phyloP scores from a whole-genome alignment of 352 stramenopile species.

The Phytophthora capsici region DNA sequence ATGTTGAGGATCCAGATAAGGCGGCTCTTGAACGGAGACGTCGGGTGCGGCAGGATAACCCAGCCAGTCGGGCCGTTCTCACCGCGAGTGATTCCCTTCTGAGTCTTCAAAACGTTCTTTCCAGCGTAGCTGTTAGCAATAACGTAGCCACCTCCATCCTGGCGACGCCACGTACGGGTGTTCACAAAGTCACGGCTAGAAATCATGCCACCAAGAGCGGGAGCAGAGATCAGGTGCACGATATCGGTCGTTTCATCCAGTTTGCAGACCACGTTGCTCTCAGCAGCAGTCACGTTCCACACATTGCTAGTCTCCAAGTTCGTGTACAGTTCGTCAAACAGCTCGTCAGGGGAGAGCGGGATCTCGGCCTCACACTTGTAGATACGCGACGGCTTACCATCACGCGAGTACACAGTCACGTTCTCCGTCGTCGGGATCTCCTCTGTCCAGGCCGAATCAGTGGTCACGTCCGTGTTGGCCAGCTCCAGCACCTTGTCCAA shows the following conservation, averaged over 20 bases:
- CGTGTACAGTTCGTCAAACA: constrained; percentile 81
- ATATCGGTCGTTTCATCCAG: constrained; percentile 77
- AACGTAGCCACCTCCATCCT: constrained; percentile 73
- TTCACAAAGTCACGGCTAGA: constrained; percentile 86
- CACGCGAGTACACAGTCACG: constrained; percentile 67
- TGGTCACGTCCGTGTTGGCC: constrained; percentile 46
- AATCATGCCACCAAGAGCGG: constrained; percentile 77
- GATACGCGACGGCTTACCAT: constrained; percentile 74
- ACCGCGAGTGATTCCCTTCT: constrained; percentile 77
- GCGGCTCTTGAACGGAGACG: constrained; percentile 77
- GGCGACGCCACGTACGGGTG: constrained; percentile 72
- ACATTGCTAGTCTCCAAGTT: constrained; percentile 76
- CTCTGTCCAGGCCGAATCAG: constrained; percentile 63
- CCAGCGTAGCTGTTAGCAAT: constrained; percentile 69
- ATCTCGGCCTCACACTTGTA: constrained; percentile 81
- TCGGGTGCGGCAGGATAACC: constrained; percentile 76
- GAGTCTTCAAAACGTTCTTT: constrained; percentile 72
- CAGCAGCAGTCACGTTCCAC: constrained; percentile 81
- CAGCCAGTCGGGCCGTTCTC: constrained; percentile 81
- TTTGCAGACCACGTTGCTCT: constrained; percentile 77
- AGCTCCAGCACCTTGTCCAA: constrained; percentile 65
- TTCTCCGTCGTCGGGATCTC: constrained; percentile 69
- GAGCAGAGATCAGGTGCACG: constrained; percentile 70
- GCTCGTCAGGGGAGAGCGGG: constrained; percentile 71
- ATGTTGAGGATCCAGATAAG: constrained; percentile 87